Evolutionary conservation across 169 alveolate genomes (phyloP).

Genomic region (Besnoitia besnoiti): DNA sequence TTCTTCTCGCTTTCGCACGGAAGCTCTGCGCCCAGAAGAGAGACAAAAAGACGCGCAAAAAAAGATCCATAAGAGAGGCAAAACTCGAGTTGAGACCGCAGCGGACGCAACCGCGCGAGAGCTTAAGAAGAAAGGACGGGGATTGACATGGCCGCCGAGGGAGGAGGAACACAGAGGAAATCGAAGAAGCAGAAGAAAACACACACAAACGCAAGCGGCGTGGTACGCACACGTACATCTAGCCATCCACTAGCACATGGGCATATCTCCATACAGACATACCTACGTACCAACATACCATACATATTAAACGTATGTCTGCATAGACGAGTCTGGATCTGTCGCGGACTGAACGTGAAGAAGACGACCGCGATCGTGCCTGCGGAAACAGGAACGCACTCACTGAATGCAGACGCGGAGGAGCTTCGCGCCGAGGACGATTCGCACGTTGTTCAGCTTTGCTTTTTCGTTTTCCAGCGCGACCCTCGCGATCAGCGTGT

Average conservation of each 20-base stretch:
- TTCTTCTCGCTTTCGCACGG: neutral
- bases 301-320: neutral
- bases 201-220: neutral
- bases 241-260: no score
- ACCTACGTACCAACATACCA: neutral
- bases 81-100: no score
- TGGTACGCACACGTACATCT: neutral
- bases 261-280: neutral
- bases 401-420: neutral
- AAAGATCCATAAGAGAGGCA: neutral
- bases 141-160: no score
- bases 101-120: no score
- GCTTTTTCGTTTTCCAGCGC: neutral
- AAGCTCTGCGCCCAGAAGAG: neutral
- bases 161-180: no score
- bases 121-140: no score
- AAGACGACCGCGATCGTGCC: neutral
- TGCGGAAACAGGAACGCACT: neutral
- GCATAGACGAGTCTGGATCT: neutral
- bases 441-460: neutral
- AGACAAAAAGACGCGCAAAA: neutral
- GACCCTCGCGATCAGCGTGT: neutral
- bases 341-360: neutral
- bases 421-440: neutral
- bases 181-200: neutral